These are phyloP conservation scores for Cercospora brassicicola DNA, from an alignment of 2,329 filamentous ascomycete genomes.

Conservation along the genomic window DNA sequence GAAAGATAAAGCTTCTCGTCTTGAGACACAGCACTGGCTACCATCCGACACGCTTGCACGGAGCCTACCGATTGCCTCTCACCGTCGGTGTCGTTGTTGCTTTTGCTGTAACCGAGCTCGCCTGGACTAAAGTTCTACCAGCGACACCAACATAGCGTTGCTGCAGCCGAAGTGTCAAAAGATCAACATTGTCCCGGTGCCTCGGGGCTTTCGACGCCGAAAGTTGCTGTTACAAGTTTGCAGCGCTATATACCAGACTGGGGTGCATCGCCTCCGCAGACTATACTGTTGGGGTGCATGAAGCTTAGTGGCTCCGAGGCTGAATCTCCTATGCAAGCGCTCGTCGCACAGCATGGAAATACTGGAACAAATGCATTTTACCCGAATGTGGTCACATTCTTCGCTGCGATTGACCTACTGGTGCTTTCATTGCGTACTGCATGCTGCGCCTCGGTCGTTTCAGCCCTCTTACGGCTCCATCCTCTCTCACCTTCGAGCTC, in stretches of 20 bases:
- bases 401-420: neutral
- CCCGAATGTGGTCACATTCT: neutral
- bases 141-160: neutral
- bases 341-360: neutral
- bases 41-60: neutral
- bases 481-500: neutral
- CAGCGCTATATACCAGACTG: neutral
- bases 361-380: neutral
- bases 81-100: neutral
- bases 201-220: neutral
- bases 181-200: neutral
- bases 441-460: neutral
- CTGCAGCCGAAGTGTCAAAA: neutral
- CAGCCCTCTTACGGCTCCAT: neutral
- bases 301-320: neutral
- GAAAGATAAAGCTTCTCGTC: neutral
- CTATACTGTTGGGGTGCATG: neutral
- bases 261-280: neutral
- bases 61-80: neutral
- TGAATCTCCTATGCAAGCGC: neutral
- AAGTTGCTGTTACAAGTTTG: neutral
- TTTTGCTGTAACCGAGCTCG: conserved; percentile 1
- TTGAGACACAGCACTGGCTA: neutral
- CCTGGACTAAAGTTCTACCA: neutral
- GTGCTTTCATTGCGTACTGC: neutral